These are phyloP conservation scores for Penicillium manginii DNA, from an alignment of 495 filamentous ascomycete species.

Conservation along the genomic window DNA sequence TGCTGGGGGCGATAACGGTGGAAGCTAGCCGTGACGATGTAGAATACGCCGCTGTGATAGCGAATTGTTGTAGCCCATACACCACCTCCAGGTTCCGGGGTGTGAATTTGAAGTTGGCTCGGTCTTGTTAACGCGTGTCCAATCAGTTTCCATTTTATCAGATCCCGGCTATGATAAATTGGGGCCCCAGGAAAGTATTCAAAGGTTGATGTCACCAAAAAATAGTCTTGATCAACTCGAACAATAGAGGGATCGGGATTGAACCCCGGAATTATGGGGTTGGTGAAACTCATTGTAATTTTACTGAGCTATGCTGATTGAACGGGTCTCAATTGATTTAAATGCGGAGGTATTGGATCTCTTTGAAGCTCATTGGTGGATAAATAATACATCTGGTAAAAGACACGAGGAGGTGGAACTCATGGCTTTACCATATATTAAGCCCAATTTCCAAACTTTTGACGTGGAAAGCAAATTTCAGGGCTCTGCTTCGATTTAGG, in stretches of 20 bases:
- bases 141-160: slow-evolving; percentile 51
- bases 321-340: background rate
- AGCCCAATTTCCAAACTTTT: too few relatives aligned
- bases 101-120: slow-evolving; percentile 65
- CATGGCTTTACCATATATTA: too few relatives aligned
- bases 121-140: slow-evolving; percentile 61
- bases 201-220: slow-evolving; percentile 51
- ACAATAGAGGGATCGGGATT: slow-evolving; percentile 31
- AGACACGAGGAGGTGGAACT: too few relatives aligned
- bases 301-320: background rate
- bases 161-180: slow-evolving; percentile 51
- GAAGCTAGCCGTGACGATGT: slow-evolving; percentile 47
- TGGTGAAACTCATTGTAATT: slow-evolving; percentile 18
- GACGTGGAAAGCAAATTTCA: too few relatives aligned
- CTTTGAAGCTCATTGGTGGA: slow-evolving; percentile 26
- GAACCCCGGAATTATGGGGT: slow-evolving; percentile 16
- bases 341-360: background rate
- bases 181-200: slow-evolving; percentile 53
- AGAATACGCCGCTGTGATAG: slow-evolving; percentile 41
- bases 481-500: too few relatives aligned
- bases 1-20: slow-evolving; percentile 46
- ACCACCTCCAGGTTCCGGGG: slow-evolving; percentile 51
- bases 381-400: slow-evolving; percentile 1
- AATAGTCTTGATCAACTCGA: slow-evolving; percentile 43
- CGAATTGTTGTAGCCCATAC: slow-evolving; percentile 51